These are phyloP conservation scores for Coccomyxa subellipsoidea DNA, from an alignment of 163 green algal genomes.

Conservation along the genomic window DNA sequence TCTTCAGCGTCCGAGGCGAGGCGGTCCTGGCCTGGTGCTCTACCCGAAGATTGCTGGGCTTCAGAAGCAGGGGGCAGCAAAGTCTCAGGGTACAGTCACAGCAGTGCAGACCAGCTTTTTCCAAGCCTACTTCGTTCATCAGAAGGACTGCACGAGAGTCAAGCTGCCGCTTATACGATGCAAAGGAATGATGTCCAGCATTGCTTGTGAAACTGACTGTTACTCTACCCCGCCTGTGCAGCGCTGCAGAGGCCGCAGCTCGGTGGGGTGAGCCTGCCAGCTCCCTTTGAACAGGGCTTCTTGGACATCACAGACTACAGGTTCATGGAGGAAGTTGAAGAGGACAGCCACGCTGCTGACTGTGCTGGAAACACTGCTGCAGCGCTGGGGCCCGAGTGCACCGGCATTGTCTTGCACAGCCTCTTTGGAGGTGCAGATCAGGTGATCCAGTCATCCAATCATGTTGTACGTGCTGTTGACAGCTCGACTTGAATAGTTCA, in stretches of 20 bases:
- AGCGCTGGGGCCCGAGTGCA: neutral
- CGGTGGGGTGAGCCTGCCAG: neutral
- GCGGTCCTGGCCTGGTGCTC: slow-evolving; percentile 18
- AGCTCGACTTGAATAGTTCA: neutral
- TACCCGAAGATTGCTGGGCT: neutral
- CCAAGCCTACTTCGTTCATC: no score
- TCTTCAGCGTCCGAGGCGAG: slow-evolving; percentile 15
- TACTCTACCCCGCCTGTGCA: neutral
- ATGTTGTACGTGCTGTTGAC: no score
- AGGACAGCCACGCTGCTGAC: neutral
- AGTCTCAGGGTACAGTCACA: neutral
- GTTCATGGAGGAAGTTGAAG: slow-evolving; percentile 3
- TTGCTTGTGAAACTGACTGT: no score
- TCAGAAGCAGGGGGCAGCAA: neutral
- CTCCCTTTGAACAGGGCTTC: neutral
- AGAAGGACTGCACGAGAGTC: no score
- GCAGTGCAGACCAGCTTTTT: neutral
- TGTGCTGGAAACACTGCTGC: neutral
- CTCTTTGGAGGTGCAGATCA: neutral
- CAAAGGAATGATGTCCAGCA: no score
- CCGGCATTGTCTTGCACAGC: neutral
- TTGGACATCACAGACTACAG: slow-evolving; percentile 9
- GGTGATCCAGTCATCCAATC: no score
- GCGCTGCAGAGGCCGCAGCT: neutral
- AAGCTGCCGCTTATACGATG: no score